phyloP scores from a whole-genome alignment of 139 green algal species.

The Ettlia oleoabundans region DNA sequence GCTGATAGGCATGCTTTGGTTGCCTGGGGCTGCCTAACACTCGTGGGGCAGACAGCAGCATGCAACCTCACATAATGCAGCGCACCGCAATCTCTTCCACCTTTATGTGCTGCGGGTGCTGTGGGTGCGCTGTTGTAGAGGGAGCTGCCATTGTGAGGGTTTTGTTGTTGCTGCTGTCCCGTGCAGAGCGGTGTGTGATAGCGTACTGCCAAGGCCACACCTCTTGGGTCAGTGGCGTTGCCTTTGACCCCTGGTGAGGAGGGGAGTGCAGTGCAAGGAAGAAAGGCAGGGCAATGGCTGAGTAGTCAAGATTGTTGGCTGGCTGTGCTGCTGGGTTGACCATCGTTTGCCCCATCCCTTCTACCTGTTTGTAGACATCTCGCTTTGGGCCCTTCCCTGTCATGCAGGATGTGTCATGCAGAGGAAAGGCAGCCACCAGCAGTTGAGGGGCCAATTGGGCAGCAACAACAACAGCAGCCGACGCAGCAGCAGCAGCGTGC shows the following conservation, averaged over 20 bases:
- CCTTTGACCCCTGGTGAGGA: constrained; percentile 74
- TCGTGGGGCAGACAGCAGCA: neutral
- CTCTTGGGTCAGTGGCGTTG: constrained; percentile 79
- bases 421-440: neutral
- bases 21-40: neutral
- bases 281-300: too few relatives aligned
- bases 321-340: too few relatives aligned
- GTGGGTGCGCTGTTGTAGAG: too few relatives aligned
- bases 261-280: neutral
- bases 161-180: neutral
- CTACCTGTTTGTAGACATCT: neutral
- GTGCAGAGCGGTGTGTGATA: constrained; percentile 61
- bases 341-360: too few relatives aligned
- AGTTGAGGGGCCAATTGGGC: neutral
- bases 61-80: too few relatives aligned
- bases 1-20: too few relatives aligned
- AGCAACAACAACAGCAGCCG: neutral
- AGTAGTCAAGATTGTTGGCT: too few relatives aligned
- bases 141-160: too few relatives aligned
- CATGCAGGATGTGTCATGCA: constrained; percentile 24
- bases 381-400: too few relatives aligned
- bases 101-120: neutral
- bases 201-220: constrained; percentile 82
- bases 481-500: neutral
- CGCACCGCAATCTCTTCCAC: neutral